Percentiles rank a stretch among this genome's conserved stretches.
Conservation (phyloP, 192 early-diverging fungal species). For the Backusella circina region DNA sequence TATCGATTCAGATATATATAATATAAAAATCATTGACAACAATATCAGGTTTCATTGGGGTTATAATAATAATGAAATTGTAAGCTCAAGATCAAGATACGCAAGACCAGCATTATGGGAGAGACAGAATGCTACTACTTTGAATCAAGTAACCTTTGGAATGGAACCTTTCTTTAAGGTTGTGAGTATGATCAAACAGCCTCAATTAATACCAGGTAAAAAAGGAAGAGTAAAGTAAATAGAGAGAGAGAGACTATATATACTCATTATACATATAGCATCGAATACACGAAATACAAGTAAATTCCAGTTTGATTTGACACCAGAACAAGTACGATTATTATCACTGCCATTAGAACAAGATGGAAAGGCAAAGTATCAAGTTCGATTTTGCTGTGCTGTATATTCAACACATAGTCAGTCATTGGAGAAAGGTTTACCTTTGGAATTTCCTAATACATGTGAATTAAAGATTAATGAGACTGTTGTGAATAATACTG, state of each 20-base stretch:
- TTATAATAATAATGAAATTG: neutral
- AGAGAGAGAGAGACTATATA: neutral
- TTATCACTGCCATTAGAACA: neutral
- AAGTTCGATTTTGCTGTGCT: slow-evolving; percentile 1
- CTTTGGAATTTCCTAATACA: slow-evolving; percentile 3
- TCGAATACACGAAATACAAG: neutral
- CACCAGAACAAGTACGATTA: neutral
- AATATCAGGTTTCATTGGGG: neutral
- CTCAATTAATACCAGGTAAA: neutral
- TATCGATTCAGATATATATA: neutral
- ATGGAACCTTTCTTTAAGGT: neutral
- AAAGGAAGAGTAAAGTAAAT: neutral
- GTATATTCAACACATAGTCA: neutral
- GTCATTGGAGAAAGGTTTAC: neutral
- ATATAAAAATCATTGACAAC: neutral
- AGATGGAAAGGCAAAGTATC: neutral
- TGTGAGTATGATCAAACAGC: neutral
- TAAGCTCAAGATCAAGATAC: neutral
- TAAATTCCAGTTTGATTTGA: neutral
- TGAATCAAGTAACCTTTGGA: slow-evolving; percentile 58
- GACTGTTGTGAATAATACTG: neutral
- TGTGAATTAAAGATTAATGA: slow-evolving; percentile 11
- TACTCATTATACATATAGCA: neutral
- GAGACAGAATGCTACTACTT: slow-evolving; percentile 46
- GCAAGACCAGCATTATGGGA: neutral